These are phyloP conservation scores for Porphyra umbilicalis DNA, from an alignment of 31 red algal genomes.

Conservation along the genomic window DNA sequence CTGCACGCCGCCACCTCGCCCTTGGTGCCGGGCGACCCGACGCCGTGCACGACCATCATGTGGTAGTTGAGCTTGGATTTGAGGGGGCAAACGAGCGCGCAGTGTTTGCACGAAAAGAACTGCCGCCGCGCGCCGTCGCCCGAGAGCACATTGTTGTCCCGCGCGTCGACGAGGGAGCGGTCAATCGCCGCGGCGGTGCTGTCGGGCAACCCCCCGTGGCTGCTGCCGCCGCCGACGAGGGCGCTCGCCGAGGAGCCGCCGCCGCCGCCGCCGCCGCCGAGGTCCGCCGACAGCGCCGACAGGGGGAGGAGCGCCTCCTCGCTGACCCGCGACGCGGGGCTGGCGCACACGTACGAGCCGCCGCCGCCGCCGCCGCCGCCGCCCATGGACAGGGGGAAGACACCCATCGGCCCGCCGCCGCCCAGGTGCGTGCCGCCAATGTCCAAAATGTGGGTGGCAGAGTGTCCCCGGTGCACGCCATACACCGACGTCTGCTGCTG, in stretches of 20 bases:
- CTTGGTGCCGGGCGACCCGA: background rate
- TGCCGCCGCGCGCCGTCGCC: background rate
- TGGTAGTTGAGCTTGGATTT: background rate
- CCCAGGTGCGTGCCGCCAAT: background rate
- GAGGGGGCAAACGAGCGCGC: background rate
- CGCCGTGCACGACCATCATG: background rate
- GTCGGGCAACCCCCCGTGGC: background rate
- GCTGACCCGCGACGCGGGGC: background rate
- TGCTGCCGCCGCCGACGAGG: background rate
- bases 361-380: background rate
- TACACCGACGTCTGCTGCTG: background rate
- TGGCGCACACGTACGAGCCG: background rate
- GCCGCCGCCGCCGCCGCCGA: background rate
- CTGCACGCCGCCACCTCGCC: constrained; percentile 6
- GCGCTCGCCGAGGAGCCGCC: background rate
- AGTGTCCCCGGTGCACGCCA: background rate
- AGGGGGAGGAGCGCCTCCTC: background rate
- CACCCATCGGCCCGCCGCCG: background rate
- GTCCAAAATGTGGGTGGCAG: background rate
- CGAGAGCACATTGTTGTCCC: background rate
- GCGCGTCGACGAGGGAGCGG: background rate
- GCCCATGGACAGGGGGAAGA: background rate
- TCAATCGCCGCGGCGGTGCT: background rate
- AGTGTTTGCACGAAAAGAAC: background rate
- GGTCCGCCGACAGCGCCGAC: background rate